These are phyloP conservation scores for Pseudogymnoascus sp. DNA, from an alignment of 2,329 filamentous ascomycete genomes.

Conservation along the genomic window DNA sequence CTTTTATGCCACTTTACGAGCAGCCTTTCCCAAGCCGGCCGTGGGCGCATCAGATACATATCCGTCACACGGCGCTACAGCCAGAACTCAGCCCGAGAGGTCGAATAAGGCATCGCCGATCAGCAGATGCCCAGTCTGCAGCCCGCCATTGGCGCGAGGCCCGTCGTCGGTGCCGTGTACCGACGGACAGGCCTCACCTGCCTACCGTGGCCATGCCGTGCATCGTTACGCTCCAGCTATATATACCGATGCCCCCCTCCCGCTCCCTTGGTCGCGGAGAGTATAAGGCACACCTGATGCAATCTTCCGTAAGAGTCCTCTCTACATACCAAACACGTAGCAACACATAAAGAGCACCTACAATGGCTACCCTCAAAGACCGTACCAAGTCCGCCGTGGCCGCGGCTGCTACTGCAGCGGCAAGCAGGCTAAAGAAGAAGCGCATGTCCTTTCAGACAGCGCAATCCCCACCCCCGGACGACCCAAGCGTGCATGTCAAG, in stretches of 20 bases:
- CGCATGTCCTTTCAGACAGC: background rate
- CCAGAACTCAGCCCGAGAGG: background rate
- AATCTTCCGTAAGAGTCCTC: background rate
- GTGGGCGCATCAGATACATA: background rate
- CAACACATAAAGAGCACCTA: background rate
- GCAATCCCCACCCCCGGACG: background rate
- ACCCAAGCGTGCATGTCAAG: background rate
- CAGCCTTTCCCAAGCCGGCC: background rate
- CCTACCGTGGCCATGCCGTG: background rate
- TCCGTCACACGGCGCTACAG: background rate
- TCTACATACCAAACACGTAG: background rate
- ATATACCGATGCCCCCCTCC: background rate
- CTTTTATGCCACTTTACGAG: background rate
- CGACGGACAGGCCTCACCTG: background rate
- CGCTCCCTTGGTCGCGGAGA: background rate
- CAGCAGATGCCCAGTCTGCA: background rate
- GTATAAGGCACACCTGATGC: background rate
- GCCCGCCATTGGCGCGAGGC: background rate
- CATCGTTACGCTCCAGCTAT: background rate
- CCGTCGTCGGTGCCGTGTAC: background rate
- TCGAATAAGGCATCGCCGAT: conserved; percentile 3
- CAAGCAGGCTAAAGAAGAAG: background rate
- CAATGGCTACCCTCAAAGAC: conserved; percentile 9
- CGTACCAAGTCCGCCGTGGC: background rate
- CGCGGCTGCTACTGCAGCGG: background rate